phyloP scores from a whole-genome alignment of 1,284 basidiomycete genomes.

The Trametes versicolor region DNA sequence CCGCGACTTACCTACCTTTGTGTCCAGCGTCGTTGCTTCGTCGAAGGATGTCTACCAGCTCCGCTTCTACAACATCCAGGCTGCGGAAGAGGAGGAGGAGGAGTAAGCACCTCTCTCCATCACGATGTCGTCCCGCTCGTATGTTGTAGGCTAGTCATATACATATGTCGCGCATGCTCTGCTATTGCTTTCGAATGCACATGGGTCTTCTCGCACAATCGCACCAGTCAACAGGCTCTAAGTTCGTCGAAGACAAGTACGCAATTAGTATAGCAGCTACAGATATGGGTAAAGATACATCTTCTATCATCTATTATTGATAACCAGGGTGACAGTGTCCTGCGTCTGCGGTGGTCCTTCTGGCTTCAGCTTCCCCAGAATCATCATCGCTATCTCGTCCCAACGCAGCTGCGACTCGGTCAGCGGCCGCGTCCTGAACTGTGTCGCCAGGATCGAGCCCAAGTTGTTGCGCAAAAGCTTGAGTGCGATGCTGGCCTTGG shows the following conservation, averaged over 20 bases:
- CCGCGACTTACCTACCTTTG: neutral
- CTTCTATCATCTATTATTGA: constrained; percentile 33
- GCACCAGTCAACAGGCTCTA: neutral
- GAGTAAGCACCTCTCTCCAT: constrained; percentile 19
- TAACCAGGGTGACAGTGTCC: constrained; percentile 43
- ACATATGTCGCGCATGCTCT: constrained; percentile 34
- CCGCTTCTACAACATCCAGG: constrained; percentile 94
- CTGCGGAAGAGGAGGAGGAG: constrained; percentile 34
- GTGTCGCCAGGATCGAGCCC: constrained; percentile 67
- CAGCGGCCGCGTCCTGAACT: constrained; percentile 71
- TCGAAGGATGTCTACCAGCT: constrained; percentile 92
- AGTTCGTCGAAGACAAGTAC: neutral
- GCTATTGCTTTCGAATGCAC: constrained; percentile 30
- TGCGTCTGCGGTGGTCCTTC: constrained; percentile 38
- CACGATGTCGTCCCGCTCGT: constrained; percentile 17
- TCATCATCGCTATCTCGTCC: constrained; percentile 75
- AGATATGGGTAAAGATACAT: constrained; percentile 21
- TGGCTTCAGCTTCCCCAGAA: constrained; percentile 62
- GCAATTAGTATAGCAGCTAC: constrained; percentile 22
- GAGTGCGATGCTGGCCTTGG: constrained; percentile 83
- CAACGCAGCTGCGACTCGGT: constrained; percentile 69
- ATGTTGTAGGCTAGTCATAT: constrained; percentile 36
- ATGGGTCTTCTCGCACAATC: neutral
- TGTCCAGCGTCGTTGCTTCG: constrained; percentile 81
- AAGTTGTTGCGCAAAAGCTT: constrained; percentile 83